phyloP scores from a whole-genome alignment of 768 basidiomycete genomes.

The Mycena leptocephala region DNA sequence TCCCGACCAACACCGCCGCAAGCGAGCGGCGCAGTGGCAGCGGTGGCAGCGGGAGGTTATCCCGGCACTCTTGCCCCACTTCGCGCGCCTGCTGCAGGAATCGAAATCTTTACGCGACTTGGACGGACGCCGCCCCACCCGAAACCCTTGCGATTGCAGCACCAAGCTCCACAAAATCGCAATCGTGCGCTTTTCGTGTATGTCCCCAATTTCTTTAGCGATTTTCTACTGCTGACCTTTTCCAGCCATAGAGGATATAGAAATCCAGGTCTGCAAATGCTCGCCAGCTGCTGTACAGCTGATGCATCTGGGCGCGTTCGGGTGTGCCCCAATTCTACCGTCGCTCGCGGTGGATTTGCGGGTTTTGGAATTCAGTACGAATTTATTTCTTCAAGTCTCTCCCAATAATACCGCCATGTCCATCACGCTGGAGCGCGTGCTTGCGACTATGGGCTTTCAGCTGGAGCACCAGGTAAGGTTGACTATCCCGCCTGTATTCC shows the following conservation, averaged over 20 bases:
- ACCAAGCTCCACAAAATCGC: not conserved
- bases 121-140: not conserved
- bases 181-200: not conserved
- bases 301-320: not conserved
- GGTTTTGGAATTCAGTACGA: constrained; percentile 38
- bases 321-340: constrained; percentile 25
- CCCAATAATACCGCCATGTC: constrained; percentile 41
- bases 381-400: constrained; percentile 33
- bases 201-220: not conserved
- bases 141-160: not conserved
- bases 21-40: not conserved
- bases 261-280: not conserved
- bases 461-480: not conserved
- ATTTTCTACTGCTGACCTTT: not conserved
- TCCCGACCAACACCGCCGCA: not conserved
- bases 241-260: not conserved
- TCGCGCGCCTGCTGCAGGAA: not conserved
- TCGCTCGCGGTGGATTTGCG: constrained; percentile 43
- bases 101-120: not conserved
- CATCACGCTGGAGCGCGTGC: constrained; percentile 29
- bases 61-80: not conserved
- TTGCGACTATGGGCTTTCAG: not conserved
- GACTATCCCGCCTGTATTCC: not conserved
- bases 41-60: not conserved
- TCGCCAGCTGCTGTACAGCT: not conserved